Evolutionary conservation across 2,329 filamentous ascomycete genomes (phyloP).

Genomic region (Aphanoascus verrucosus): DNA sequence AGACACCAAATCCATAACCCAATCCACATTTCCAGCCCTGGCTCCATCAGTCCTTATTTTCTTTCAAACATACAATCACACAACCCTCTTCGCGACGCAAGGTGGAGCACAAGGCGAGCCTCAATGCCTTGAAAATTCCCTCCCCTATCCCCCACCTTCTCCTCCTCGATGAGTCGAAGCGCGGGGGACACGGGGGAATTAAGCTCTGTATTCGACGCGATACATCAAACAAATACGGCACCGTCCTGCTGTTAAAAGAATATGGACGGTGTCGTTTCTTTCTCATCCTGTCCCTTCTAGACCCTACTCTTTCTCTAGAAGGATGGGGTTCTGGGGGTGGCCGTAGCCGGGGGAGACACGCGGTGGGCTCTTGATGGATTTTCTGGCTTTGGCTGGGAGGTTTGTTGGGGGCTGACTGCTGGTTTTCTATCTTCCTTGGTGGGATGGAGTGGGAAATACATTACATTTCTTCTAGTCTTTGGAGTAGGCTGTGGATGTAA

Average conservation of each 20-base stretch:
- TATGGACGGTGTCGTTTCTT: background rate
- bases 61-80: no score
- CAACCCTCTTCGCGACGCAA: constrained; percentile 23
- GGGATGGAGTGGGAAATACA: constrained; percentile 1
- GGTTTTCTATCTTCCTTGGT: background rate
- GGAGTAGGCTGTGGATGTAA: no score
- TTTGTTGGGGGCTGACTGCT: background rate
- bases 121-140: constrained; percentile 23
- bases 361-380: background rate
- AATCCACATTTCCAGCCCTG: background rate
- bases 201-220: constrained; percentile 31
- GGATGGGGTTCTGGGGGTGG: background rate
- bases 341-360: background rate
- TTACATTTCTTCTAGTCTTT: background rate
- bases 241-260: no score
- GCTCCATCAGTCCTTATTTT: no score
- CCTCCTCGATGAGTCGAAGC: background rate
- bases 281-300: background rate
- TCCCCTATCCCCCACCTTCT: background rate
- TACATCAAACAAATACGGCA: constrained; percentile 20
- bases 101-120: constrained; percentile 30
- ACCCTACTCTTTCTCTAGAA: background rate
- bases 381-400: background rate
- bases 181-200: constrained; percentile 4
- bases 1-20: background rate